Percentiles rank a stretch among this genome's conserved stretches.
These are phyloP conservation scores for Leptographium flavum DNA, from an alignment of 2,329 filamentous ascomycete genomes.

Conservation along the genomic window DNA sequence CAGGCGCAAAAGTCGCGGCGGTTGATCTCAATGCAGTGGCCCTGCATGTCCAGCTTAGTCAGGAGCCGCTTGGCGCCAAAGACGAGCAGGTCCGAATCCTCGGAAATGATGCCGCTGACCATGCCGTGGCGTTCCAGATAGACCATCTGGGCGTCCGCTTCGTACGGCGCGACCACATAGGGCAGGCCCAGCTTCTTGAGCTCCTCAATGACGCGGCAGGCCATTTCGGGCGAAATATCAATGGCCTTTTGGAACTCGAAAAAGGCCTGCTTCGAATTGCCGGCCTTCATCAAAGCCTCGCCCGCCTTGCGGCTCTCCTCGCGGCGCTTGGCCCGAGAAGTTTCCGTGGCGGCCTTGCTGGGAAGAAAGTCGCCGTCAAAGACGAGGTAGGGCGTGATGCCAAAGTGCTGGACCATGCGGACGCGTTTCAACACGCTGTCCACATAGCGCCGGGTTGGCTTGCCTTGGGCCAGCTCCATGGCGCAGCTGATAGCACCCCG, in stretches of 20 bases:
- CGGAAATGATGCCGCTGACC: conserved; percentile 79
- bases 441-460: conserved; percentile 79
- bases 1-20: conserved; percentile 79
- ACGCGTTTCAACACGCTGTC: conserved; percentile 84
- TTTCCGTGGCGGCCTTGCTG: conserved; percentile 81
- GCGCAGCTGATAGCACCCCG: conserved; percentile 83
- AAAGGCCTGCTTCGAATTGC: conserved; percentile 67
- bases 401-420: conserved; percentile 86
- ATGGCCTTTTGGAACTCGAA: conserved; percentile 87
- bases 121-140: conserved; percentile 81
- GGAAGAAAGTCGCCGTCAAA: conserved; percentile 94
- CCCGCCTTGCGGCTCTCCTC: conserved; percentile 65
- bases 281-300: conserved; percentile 65
- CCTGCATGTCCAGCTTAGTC: conserved; percentile 89
- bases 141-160: conserved; percentile 92
- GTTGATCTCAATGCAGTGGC: conserved; percentile 84
- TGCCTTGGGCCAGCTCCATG: conserved; percentile 76
- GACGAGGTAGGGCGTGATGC: conserved; percentile 84
- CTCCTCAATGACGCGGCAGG: conserved; percentile 77
- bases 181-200: conserved; percentile 66
- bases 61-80: conserved; percentile 84
- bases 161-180: conserved; percentile 91
- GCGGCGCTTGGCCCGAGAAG: conserved; percentile 57
- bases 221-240: conserved; percentile 94
- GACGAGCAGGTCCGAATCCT: conserved; percentile 91